Evolutionary conservation across 768 basidiomycete genomes (phyloP).

Genomic region (Saitozyma podzolica): DNA sequence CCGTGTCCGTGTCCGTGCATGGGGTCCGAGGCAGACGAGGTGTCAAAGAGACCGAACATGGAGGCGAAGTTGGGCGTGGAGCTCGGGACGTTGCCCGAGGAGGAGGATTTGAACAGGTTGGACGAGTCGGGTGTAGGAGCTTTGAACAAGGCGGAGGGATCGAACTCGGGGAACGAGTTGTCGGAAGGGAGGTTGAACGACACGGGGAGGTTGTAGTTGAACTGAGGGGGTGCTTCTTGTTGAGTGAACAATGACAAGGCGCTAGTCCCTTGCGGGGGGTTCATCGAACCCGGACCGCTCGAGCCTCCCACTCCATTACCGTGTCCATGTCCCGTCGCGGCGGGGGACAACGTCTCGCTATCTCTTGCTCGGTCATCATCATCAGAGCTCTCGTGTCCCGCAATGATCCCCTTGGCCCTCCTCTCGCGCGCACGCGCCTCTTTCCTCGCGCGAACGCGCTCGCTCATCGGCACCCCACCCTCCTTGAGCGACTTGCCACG

Average conservation of each 20-base stretch:
- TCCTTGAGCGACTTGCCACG: slow-evolving; percentile 51
- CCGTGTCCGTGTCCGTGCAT: neutral
- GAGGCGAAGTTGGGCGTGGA: slow-evolving; percentile 22
- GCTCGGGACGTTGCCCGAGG: neutral
- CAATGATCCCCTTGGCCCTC: slow-evolving; percentile 29
- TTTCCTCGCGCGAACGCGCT: slow-evolving; percentile 49
- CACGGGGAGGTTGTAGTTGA: slow-evolving; percentile 37
- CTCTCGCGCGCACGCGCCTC: slow-evolving; percentile 42
- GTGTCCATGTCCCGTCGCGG: neutral
- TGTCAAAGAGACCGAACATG: slow-evolving; percentile 34
- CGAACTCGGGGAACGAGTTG: slow-evolving; percentile 27
- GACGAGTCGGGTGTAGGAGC: neutral
- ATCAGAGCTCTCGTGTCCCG: slow-evolving; percentile 4
- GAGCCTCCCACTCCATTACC: no score
- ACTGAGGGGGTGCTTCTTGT: slow-evolving; percentile 9
- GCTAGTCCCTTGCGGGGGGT: no score
- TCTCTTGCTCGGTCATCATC: slow-evolving; percentile 2
- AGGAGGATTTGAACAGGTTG: slow-evolving; percentile 14
- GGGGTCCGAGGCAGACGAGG: neutral
- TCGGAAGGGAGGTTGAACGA: slow-evolving; percentile 25
- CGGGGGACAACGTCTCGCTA: slow-evolving; percentile 10
- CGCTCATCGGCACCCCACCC: slow-evolving; percentile 51
- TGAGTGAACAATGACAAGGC: slow-evolving; percentile 9
- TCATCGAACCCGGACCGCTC: no score
- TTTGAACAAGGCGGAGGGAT: slow-evolving; percentile 23